Conservation (phyloP, 345 rosid species). For the Salix purpurea region DNA sequence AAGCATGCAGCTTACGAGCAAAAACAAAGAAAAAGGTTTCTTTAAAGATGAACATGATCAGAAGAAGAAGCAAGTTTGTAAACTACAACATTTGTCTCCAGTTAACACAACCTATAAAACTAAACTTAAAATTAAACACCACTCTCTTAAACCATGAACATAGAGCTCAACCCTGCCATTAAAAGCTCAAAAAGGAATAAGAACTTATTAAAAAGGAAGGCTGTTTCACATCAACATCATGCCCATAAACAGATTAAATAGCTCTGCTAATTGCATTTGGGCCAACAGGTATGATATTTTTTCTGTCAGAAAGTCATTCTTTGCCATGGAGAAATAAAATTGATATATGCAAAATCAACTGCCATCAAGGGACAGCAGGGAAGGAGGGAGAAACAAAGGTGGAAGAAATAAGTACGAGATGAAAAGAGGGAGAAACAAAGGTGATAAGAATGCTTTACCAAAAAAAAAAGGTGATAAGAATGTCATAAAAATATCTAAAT, state of each 20-base stretch:
- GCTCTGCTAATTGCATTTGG: neutral
- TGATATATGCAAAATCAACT: neutral
- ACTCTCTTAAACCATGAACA: neutral
- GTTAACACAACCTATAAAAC: neutral
- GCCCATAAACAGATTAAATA: neutral
- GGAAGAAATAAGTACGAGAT: neutral
- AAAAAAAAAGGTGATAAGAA: neutral
- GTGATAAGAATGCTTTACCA: neutral
- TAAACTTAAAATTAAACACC: neutral
- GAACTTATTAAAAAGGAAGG: neutral
- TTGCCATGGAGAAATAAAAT: neutral
- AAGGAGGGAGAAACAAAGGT: neutral
- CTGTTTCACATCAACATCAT: neutral
- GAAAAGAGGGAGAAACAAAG: neutral
- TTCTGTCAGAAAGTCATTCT: neutral
- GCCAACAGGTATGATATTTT: neutral
- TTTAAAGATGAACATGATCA: neutral
- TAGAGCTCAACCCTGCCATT: neutral
- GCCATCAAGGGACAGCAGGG: neutral
- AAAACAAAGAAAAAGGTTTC: neutral
- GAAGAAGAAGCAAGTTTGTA: neutral
- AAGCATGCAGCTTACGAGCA: neutral
- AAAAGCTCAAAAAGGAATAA: neutral
- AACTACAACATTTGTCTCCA: too few species aligned
- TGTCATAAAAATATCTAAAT: neutral